phyloP scores from a whole-genome alignment of 2,329 filamentous ascomycete species.

The Diaporthe eres region DNA sequence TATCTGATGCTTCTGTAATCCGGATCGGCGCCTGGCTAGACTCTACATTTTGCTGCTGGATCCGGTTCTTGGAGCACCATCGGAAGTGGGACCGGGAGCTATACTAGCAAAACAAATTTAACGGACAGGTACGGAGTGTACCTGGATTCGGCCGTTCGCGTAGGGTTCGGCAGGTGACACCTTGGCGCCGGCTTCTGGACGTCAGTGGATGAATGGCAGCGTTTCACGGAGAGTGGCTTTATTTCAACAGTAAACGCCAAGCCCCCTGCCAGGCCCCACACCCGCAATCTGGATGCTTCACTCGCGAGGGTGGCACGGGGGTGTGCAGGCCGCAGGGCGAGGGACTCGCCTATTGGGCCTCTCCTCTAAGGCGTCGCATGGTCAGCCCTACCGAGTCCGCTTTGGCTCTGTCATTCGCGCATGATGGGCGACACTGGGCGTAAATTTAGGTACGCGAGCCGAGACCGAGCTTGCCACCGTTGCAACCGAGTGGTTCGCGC shows the following conservation, averaged over 20 bases:
- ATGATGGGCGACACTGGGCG: constrained; percentile 3
- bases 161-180: constrained; percentile 7
- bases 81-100: constrained; percentile 2
- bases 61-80: neutral
- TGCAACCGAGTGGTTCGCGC: neutral
- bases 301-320: neutral
- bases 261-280: neutral
- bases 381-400: constrained; percentile 27
- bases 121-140: neutral
- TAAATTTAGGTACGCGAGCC: constrained; percentile 23
- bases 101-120: neutral
- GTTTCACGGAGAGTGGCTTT: constrained; percentile 30
- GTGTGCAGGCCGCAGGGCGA: neutral
- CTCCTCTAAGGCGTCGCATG: neutral
- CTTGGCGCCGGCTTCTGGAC: constrained; percentile 13
- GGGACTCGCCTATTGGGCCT: neutral
- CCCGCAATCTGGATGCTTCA: constrained; percentile 4
- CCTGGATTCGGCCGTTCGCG: constrained; percentile 17
- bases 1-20: constrained; percentile 16
- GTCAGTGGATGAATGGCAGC: constrained; percentile 8
- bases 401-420: constrained; percentile 14
- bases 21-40: neutral
- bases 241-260: constrained; percentile 30
- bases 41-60: neutral
- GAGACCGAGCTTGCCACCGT: neutral